Conservation (phyloP, 2,329 filamentous ascomycete genomes). For the Aspergillus hiratsukae region DNA sequence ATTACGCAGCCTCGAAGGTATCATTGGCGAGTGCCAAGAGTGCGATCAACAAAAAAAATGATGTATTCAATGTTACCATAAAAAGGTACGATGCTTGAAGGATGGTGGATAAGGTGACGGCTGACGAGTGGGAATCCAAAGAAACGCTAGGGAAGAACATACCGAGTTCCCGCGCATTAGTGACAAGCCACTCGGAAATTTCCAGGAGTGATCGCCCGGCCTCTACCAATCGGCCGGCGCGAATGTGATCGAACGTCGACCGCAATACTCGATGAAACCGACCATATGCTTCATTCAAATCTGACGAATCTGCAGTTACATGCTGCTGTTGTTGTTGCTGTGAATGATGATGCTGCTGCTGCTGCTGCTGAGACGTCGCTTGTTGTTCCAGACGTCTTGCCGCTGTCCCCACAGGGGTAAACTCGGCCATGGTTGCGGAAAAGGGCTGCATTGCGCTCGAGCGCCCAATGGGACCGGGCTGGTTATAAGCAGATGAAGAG, state of each 20-base stretch:
- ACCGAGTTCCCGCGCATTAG: slow-evolving; percentile 64
- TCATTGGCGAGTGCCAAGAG: background rate
- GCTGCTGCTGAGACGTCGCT: slow-evolving; percentile 22
- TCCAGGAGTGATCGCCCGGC: slow-evolving; percentile 56
- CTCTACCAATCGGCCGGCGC: slow-evolving; percentile 56
- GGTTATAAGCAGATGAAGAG: slow-evolving; percentile 54
- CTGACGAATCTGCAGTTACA: slow-evolving; percentile 41
- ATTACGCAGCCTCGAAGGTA: background rate
- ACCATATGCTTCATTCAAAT: slow-evolving; percentile 64
- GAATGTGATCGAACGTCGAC: slow-evolving; percentile 68
- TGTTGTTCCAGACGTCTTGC: slow-evolving; percentile 36
- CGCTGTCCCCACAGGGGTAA: slow-evolving; percentile 28
- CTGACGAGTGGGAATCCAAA: slow-evolving; percentile 8
- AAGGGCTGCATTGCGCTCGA: slow-evolving; percentile 50
- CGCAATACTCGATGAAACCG: slow-evolving; percentile 53
- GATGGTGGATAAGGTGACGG: background rate
- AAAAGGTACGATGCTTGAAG: background rate
- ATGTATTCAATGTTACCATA: background rate
- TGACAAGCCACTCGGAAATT: slow-evolving; percentile 63
- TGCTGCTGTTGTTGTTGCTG: slow-evolving; percentile 21
- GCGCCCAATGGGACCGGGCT: slow-evolving; percentile 55
- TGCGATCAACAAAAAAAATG: background rate
- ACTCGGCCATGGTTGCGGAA: slow-evolving; percentile 50
- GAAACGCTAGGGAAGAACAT: slow-evolving; percentile 35
- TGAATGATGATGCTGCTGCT: slow-evolving; percentile 12